These are phyloP conservation scores for Houttuynia cordata DNA, from an alignment of 164 flowering plant genomes.

Conservation along the genomic window DNA sequence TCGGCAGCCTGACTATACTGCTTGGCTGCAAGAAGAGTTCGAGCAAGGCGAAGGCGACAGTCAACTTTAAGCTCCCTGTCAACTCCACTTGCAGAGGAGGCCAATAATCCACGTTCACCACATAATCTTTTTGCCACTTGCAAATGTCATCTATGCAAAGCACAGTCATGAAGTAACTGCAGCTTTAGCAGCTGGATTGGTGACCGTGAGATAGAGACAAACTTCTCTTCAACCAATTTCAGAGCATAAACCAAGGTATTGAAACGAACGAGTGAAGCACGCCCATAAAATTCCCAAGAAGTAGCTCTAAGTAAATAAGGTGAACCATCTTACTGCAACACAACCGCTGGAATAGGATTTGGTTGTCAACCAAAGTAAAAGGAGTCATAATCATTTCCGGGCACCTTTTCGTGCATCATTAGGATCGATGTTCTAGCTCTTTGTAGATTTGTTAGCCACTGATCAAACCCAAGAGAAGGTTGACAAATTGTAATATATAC, in stretches of 20 bases:
- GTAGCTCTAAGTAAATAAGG: slow-evolving; percentile 76
- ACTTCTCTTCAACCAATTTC: slow-evolving; percentile 63
- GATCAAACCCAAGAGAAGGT: too few relatives aligned
- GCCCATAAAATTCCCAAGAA: slow-evolving; percentile 93
- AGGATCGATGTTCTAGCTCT: too few relatives aligned
- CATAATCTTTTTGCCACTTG: slow-evolving; percentile 76
- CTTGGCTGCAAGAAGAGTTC: too few relatives aligned
- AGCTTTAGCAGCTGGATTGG: too few relatives aligned
- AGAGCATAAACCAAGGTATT: slow-evolving; percentile 67
- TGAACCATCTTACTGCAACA: slow-evolving; percentile 61
- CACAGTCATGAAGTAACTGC: too few relatives aligned
- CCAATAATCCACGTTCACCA: slow-evolving; percentile 80
- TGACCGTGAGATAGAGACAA: too few relatives aligned
- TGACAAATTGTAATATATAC: too few relatives aligned
- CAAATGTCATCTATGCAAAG: slow-evolving; percentile 63
- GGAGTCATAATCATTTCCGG: slow-evolving; percentile 21
- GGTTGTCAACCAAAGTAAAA: slow-evolving; percentile 53
- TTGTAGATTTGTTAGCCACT: too few relatives aligned
- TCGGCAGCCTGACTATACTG: too few relatives aligned
- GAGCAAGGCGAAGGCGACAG: too few relatives aligned
- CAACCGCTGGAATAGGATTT: slow-evolving; percentile 68
- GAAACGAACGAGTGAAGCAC: slow-evolving; percentile 71
- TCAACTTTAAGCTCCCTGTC: too few relatives aligned
- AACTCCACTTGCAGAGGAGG: too few relatives aligned
- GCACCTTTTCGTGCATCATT: slow-evolving; percentile 36